Base-by-base conservation (phyloP, 2,329 filamentous ascomycete genomes). In the Paraconiothyrium brasiliense region DNA sequence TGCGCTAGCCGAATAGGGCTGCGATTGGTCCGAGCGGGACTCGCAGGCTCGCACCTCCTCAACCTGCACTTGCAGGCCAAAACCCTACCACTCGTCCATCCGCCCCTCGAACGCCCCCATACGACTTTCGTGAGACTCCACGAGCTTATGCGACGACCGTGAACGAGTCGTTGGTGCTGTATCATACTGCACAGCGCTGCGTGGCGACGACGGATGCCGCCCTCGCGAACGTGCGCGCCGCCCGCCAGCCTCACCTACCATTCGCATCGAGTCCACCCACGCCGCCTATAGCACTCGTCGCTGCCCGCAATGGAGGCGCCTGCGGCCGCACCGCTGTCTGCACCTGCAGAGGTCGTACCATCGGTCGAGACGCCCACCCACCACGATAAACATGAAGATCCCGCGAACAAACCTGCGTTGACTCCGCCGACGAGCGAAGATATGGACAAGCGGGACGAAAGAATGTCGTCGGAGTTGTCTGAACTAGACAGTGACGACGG, bases 351-450 rank as follows among this genome's bases (percentile, higher is more conserved):
- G 30, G 64, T 77, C 44, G 64, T 77, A 51, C 70, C 73, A 56
- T 78, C 76, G 20, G 73, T 77, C 13, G 76, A 78, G 70, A 68
- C 71, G 32, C 57, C 70, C 37, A 50, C 61, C 41, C 50, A 35
- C 49, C 20, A 24, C 20, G 62, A 59, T 43, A 67, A 62, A 27
- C 60, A 70, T 52, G 73, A 77, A 61, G 71, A 77, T 52, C 49
- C 67, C 27, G 48, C 67, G 14, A 67, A 74, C 22, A 79, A 79
- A 59, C 73, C 79, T 41, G 82, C 82, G 56, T 75, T 84, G 66
- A 85, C 83, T 58, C 83, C 83, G 61, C 83, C 83, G 10, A 84
- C 83, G 43, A 84, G 82, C 73, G 83, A 85, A 71, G 83, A 84
- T 68, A 79, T 82, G 76, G 77, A 78, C 60, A 83, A 83, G 72